Conservation (phyloP, 441 rosid species). For the Sinapis alba region DNA sequence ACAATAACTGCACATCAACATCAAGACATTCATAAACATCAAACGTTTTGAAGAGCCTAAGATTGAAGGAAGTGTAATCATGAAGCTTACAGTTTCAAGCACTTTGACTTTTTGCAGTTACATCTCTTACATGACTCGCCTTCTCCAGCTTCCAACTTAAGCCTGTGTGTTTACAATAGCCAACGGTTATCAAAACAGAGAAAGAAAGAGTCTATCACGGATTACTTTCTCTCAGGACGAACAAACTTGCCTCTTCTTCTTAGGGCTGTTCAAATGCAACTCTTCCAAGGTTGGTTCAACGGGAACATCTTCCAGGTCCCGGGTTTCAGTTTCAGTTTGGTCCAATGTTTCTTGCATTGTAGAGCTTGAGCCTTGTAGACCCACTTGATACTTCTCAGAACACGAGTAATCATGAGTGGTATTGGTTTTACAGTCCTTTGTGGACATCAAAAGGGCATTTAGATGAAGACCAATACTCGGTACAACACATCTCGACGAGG, state of each 20-base stretch:
- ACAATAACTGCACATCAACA: slow-evolving; percentile 71
- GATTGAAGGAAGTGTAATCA: neutral
- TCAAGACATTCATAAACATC: slow-evolving; percentile 23
- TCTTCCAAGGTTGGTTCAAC: slow-evolving; percentile 58
- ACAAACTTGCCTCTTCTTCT: slow-evolving; percentile 70
- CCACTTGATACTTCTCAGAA: slow-evolving; percentile 45
- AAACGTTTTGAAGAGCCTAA: neutral
- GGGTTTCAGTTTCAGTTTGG: slow-evolving; percentile 51
- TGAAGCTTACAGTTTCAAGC: slow-evolving; percentile 92
- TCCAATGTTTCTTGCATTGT: slow-evolving; percentile 27
- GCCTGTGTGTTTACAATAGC: slow-evolving; percentile 38
- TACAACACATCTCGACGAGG: slow-evolving; percentile 54
- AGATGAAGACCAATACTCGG: slow-evolving; percentile 97
- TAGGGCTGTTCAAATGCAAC: slow-evolving; percentile 68
- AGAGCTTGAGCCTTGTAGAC: slow-evolving; percentile 43
- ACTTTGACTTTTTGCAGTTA: slow-evolving; percentile 97
- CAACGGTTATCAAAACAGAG: neutral
- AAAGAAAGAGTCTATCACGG: neutral
- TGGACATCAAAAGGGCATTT: slow-evolving; percentile 69
- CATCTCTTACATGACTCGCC: slow-evolving; percentile 87
- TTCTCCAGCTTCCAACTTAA: slow-evolving; percentile 73
- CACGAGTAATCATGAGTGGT: slow-evolving; percentile 49
- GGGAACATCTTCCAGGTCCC: neutral
- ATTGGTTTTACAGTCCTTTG: slow-evolving; percentile 49
- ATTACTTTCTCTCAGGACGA: neutral